Evolutionary conservation across 2,329 filamentous ascomycete species (phyloP), one percentile per base, ranked within the genome.

Genomic region (Camptophora hylomeconis): DNA sequence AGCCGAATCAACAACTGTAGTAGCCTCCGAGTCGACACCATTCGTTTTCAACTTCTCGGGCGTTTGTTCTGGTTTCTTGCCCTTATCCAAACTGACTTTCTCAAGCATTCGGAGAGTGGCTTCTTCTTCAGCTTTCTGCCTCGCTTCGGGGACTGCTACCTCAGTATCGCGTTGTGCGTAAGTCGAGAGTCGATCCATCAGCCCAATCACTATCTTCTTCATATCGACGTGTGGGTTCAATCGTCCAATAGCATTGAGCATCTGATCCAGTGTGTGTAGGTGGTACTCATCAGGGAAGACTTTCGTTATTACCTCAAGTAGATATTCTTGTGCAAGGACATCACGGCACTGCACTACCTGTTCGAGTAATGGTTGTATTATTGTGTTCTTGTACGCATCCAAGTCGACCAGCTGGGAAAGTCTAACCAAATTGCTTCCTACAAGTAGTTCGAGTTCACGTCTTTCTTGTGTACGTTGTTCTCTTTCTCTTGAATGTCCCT

Each of bases 271-370:
- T 0, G 89, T 98, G 51, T 98, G 86, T 13, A 98, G 72, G 56
- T 98, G 92, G 53, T 87, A 98, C 51, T 98, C 89, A 57, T 98
- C 89, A 1, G 89, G 89, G 61, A 98, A 98, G 29, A 95, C 89
- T 56, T 98, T 92, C 4, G 87, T 98, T 42, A 98, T 92, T 39
- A 98, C 89, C 67, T 98, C 89, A 27, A 98, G 65, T 8, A 98
- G 69, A 58, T 98, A 98, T 54, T 98, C 89, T 53, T 98, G 89
- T 18, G 89, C 89, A 38, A 98, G 62, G 9, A 98, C 86, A 62
- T 98, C 89, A 37, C 89, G 77, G 50, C 89, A 98, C 52, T 98
- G 89, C 8, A 98, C 89, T 32, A 98, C 87, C 58, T 98, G 89
- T 54, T 98, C 89, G 41, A 98, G 58, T 30, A 98, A 61, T 5